Percentiles rank a stretch among this genome's conserved stretches.
Evolutionary conservation across 2,329 filamentous ascomycete genomes (phyloP).

Genomic region (Colletotrichum theobromicola): DNA sequence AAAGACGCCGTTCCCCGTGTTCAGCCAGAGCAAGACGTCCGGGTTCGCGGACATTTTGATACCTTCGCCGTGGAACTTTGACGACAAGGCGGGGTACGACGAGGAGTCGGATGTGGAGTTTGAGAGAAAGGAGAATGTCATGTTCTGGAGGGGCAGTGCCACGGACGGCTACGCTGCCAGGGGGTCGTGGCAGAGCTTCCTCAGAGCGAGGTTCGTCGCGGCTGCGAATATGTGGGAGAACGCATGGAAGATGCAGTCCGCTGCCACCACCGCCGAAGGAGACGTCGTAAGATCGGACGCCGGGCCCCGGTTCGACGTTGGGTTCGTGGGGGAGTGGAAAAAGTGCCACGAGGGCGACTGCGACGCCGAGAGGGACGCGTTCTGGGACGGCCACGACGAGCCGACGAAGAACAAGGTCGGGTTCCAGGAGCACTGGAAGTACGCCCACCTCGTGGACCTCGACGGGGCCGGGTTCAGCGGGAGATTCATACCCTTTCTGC

Average conservation of each 20-base stretch:
- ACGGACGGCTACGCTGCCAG: conserved; percentile 54
- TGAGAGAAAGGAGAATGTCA: conserved; percentile 50
- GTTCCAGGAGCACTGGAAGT: conserved; percentile 41
- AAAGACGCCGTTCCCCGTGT: conserved; percentile 56
- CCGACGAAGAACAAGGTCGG: conserved; percentile 26
- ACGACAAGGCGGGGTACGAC: conserved; percentile 43
- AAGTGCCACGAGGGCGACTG: conserved; percentile 39
- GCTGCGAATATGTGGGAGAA: conserved; percentile 42
- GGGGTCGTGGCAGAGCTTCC: conserved; percentile 62
- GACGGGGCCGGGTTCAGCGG: conserved; percentile 60
- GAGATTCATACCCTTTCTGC: conserved; percentile 56
- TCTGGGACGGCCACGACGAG: conserved; percentile 31
- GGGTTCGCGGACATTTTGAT: conserved; percentile 59
- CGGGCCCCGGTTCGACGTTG: conserved; percentile 32
- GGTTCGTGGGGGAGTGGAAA: conserved; percentile 42
- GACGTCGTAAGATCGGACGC: background rate
- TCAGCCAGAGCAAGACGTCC: conserved; percentile 59
- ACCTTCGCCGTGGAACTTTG: conserved; percentile 38
- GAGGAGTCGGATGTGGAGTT: conserved; percentile 45
- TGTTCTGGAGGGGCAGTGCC: conserved; percentile 61
- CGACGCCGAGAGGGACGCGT: conserved; percentile 31
- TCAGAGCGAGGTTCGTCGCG: conserved; percentile 63
- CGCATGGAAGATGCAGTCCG: background rate
- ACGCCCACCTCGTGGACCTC: conserved; percentile 63
- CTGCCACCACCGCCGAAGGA: conserved; percentile 8